phyloP scores from a whole-genome alignment of 1,139 yeast genomes.

The Hyphopichia buzzinii region DNA sequence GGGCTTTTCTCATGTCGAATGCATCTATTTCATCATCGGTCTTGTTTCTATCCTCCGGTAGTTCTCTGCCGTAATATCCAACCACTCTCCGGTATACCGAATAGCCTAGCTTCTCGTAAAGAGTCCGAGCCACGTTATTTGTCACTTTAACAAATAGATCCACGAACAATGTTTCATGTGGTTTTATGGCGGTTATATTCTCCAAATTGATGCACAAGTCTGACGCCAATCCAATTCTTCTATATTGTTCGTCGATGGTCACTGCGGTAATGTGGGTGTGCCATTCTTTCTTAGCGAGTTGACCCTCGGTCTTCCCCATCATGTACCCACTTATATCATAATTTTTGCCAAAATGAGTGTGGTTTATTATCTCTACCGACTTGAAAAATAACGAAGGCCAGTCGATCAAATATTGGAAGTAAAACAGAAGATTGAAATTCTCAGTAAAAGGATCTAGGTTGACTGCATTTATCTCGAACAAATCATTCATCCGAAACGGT shows the following conservation, averaged over 20 bases:
- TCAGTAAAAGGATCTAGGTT: constrained; percentile 89
- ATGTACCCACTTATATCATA: constrained; percentile 64
- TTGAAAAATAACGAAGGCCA: constrained; percentile 94
- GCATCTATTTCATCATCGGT: constrained; percentile 77
- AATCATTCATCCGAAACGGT: constrained; percentile 85
- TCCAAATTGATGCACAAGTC: constrained; percentile 72
- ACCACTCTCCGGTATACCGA: constrained; percentile 81
- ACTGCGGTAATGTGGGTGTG: constrained; percentile 98
- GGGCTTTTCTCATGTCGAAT: constrained; percentile 74
- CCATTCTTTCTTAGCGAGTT: constrained; percentile 67
- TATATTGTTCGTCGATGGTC: constrained; percentile 76
- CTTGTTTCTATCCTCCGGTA: constrained; percentile 44
- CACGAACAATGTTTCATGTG: constrained; percentile 75
- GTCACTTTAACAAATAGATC: constrained; percentile 91
- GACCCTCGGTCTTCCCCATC: constrained; percentile 97
- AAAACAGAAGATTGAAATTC: constrained; percentile 81
- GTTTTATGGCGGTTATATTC: constrained; percentile 61
- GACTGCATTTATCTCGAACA: constrained; percentile 67
- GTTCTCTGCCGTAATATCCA: constrained; percentile 72
- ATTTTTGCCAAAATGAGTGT: constrained; percentile 14
- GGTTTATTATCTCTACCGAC: constrained; percentile 42
- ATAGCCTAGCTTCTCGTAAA: constrained; percentile 86
- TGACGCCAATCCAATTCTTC: constrained; percentile 84
- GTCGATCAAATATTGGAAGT: constrained; percentile 72
- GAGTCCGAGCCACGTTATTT: constrained; percentile 70